Evolutionary conservation across 106 monocot genomes (phyloP).

Genomic region (Triglochin maritima): DNA sequence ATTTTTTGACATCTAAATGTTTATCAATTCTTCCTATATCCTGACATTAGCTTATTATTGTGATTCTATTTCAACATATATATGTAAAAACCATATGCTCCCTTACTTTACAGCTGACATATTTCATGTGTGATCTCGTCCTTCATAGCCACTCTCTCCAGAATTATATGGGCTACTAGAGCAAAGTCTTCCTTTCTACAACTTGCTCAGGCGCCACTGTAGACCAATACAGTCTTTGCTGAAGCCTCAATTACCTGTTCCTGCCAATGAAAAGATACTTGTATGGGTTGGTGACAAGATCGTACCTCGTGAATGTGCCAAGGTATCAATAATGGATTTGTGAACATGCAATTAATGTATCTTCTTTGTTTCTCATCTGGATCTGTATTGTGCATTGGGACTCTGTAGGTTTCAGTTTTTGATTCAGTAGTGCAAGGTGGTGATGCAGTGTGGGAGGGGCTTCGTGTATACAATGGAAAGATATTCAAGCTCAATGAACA

Average conservation of each 20-base stretch:
- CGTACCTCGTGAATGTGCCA: constrained; percentile 73
- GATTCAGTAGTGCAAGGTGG: constrained; percentile 99
- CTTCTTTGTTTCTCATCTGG: neutral
- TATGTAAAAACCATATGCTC: too few relatives aligned
- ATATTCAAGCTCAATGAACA: constrained; percentile 92
- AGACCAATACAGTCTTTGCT: constrained; percentile 31
- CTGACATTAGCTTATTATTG: too few relatives aligned
- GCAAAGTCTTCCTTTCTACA: constrained; percentile 94
- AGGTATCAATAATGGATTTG: constrained; percentile 32
- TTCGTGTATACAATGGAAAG: constrained; percentile 79
- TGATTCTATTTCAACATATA: too few relatives aligned
- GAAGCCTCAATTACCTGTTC: constrained; percentile 45
- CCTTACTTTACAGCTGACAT: neutral
- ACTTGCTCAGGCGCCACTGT: constrained; percentile 47
- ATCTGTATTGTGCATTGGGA: neutral
- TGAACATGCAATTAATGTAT: neutral
- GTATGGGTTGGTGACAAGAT: constrained; percentile 91
- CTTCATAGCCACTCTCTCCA: constrained; percentile 54
- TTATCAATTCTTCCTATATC: too few relatives aligned
- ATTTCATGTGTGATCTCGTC: neutral
- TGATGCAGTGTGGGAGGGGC: constrained; percentile 96
- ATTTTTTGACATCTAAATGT: too few relatives aligned
- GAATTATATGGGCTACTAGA: constrained; percentile 69
- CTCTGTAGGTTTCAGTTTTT: constrained; percentile 76
- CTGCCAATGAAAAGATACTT: constrained; percentile 77